Base-by-base conservation (phyloP, 2,329 filamentous ascomycete genomes). In the Epichloe brachyelytri region DNA sequence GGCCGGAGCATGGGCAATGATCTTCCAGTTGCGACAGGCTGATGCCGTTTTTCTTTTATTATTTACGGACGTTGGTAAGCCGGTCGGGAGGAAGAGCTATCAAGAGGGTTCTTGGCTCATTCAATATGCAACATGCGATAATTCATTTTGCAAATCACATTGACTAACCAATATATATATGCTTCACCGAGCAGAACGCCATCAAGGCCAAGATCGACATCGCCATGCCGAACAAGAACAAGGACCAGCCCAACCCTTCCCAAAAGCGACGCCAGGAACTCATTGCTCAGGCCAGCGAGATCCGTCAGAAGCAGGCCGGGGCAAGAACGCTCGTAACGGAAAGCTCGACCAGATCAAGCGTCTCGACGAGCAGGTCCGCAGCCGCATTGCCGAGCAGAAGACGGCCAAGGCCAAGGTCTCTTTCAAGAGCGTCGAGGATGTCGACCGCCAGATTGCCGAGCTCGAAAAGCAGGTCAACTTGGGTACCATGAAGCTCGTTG, bases 401-500 rank as follows among this genome's bases (percentile, higher is more conserved):
- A 78, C 76, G 51, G 86, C 87, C 57, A 85, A 86, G 62, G 79
- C 80, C 70, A 86, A 88, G 67, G 78, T 94, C 54, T 74, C 81
- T 49, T 97, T 85, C 80, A 95, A 93, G 79, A 88, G 76, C 60
- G 79, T 81, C 50, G 90, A 95, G 52, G 93, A 97, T 56, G 74
- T 98, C 57, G 88, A 97, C 67, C 76, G 77, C 56, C 82, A 93
- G 69, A 93, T 97, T 60, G 78, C 80, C 54, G 76, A 76, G 49
- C 81, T 96, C 50, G 87, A 95, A 58, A 84, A 84, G 69, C 80
- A 91, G 66, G 89, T 97, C 60, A 87, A 95, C 67, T 79, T 82
- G 37, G 91, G 91, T 57, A 85, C 79, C 66, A 90, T 98, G 85
- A 95, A 90, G 73, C 75, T 98, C 48, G 93, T 97, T 11, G 93